phyloP scores from a whole-genome alignment of 192 early-diverging fungal genomes.

The Bifiguratus adelaidae region DNA sequence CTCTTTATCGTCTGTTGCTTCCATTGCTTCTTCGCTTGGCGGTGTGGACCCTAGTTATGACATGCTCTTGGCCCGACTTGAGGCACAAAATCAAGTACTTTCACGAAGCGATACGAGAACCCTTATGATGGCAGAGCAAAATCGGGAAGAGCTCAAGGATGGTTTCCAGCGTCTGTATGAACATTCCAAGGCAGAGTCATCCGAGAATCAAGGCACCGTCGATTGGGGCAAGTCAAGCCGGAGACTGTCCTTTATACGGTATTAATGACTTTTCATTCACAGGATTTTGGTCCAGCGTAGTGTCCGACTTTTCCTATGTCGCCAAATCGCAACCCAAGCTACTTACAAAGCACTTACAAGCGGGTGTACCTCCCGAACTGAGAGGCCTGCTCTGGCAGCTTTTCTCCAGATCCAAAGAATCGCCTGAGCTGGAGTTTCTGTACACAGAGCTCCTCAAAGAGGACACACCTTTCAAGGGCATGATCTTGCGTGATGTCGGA shows the following conservation, averaged over 20 bases:
- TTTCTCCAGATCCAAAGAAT: conserved; percentile 75
- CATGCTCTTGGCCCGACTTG: conserved; percentile 52
- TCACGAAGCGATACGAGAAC: conserved; percentile 43
- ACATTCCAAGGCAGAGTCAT: conserved; percentile 13
- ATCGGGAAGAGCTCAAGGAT: conserved; percentile 25
- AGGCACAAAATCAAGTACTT: conserved; percentile 56
- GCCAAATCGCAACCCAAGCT: conserved; percentile 66
- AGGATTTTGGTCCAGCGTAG: conserved; percentile 91
- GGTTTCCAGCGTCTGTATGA: conserved; percentile 25
- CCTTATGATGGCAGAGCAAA: conserved; percentile 29
- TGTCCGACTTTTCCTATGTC: conserved; percentile 79
- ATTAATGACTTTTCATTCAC: too few species aligned
- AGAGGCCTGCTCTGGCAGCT: conserved; percentile 95
- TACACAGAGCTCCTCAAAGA: conserved; percentile 67
- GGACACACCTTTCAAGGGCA: conserved; percentile 67
- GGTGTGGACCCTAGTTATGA: conserved; percentile 41
- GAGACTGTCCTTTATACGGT: too few species aligned
- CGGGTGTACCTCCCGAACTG: conserved; percentile 78
- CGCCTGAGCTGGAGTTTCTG: conserved; percentile 54
- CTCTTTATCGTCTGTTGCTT: too few species aligned
- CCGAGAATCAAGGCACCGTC: conserved; percentile 32
- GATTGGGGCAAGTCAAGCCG: conserved; percentile 74
- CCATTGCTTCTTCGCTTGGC: too few species aligned
- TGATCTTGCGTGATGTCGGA: conserved; percentile 85
- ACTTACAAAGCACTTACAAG: conserved; percentile 68